Evolutionary conservation across 2,329 filamentous ascomycete species (phyloP), one percentile per base, ranked within the genome.

Genomic region (Ascomycota sp.): DNA sequence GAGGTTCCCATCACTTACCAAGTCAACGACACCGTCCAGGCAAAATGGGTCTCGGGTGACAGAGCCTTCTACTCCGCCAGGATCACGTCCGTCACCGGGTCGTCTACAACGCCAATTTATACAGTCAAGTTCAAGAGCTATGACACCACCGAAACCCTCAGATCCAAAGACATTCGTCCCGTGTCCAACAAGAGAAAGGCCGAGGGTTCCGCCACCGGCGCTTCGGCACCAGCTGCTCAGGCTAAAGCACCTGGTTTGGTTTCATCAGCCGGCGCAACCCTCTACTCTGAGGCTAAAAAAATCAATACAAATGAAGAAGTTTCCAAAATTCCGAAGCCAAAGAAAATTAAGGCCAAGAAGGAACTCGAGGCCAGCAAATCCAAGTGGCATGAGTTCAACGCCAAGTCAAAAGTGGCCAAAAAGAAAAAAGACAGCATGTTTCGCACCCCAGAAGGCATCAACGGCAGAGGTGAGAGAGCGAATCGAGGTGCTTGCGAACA

Each of bases 341-440:
- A 92, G 57, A 86, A 86, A 43, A 85, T 82, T 47, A 89, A 85
- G 55, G 80, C 83, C 29, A 89, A 75, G 36, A 89, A 85, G 51
- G 81, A 91, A 48, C 65, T 95, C 17, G 86, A 95, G 57, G 79
- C 74, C 37, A 76, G 78, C 45, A 92, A 93, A 61, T 79, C 59
- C 45, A 93, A 89, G 48, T 98, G 89, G 89, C 78, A 94, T 48
- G 80, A 91, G 38, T 98, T 93, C 52, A 78, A 73, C 39, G 63
- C 65, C 45, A 93, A 91, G 51, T 67, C 64, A 28, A 85, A 81
- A 47, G 59, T 70, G 38, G 69, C 61, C 38, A 76, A 75, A 50
- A 40, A 57, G 25, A 86, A 86, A 58, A 93, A 93, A 56, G 81
- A 93, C 29, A 92, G 82, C 62, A 94, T 94, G 85, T 94, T 94